Evolutionary conservation across 306 rosid genomes (phyloP), one percentile per base, ranked within the genome.

Genomic region (Trifolium fragiferum): DNA sequence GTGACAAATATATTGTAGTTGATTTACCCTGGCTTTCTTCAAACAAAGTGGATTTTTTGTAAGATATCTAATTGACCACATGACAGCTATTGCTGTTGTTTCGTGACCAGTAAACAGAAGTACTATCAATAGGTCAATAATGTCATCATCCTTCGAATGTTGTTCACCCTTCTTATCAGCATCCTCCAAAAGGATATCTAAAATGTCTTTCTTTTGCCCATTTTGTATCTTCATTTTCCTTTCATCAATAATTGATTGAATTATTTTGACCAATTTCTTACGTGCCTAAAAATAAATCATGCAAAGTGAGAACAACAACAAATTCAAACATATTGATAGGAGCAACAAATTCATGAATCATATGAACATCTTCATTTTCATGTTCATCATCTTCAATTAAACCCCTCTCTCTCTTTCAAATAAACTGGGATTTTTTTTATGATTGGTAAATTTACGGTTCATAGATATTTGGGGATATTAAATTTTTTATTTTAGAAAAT

Each of bases 71-170:
- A 33, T 5, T 10, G 74, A n/a, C 61, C n/a, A 51, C 47, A 27
- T 49, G 32, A 69, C 5, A 30, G 6, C 10, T 9, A n/a, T 1
- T 50, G 66, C 73, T 0, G 58, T 6, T 10, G 19, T 23, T 25
- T 53, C 73, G 25, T 66, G 80, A 55, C 58, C 66, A 7, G 58
- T 66, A 16, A 76, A 38, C 25, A 65, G 5, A 25, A 40, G 19
- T 14, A 0, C 2, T 3, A 66, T 0, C 7, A 88, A 43, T 14
- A 82, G 51, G 70, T 86, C 88, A 25, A 75, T 51, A 30, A 88
- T 82, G 25, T 84, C 87, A 50, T 74, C 79, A 43, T 85, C 87
- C 16, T 76, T 78, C 64, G 83, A 21, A 35, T 77, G 77, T 68
- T 77, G 77, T 68, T 75, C 81, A 49, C 20, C 54, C 14, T 51